Percentiles rank a stretch among this genome's conserved stretches.
Evolutionary conservation across 2,329 filamentous ascomycete genomes (phyloP).

Genomic region (Nigrospora oryzae): DNA sequence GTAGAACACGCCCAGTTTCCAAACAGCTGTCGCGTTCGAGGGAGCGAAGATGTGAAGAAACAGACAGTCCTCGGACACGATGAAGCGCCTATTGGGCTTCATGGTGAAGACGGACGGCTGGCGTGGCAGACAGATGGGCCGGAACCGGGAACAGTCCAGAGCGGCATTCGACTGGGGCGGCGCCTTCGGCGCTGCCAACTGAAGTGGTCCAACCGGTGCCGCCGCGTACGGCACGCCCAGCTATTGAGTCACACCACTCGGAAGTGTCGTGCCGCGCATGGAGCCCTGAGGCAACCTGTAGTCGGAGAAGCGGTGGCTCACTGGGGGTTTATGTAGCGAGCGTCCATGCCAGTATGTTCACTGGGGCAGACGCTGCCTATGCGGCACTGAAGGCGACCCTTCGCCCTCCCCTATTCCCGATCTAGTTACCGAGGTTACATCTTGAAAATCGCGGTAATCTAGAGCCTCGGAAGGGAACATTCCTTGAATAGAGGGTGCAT

Average conservation of each 20-base stretch:
- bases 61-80: slow-evolving; percentile 52
- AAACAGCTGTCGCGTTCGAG: slow-evolving; percentile 31
- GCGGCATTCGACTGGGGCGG: neutral
- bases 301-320: too few species aligned
- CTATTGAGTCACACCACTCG: slow-evolving; percentile 2
- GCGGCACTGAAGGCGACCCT: too few species aligned
- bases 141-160: slow-evolving; percentile 1
- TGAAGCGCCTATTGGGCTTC: slow-evolving; percentile 1
- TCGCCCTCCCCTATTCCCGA: too few species aligned
- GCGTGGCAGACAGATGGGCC: slow-evolving; percentile 2
- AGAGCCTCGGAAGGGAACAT: too few species aligned
- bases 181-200: slow-evolving; percentile 2
- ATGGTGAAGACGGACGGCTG: slow-evolving; percentile 1
- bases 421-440: too few species aligned
- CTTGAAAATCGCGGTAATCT: too few species aligned
- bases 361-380: too few species aligned
- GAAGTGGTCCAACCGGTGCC: neutral
- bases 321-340: too few species aligned
- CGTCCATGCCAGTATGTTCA: too few species aligned
- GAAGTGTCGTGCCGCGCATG: neutral
- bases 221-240: slow-evolving; percentile 4
- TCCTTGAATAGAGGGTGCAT: too few species aligned
- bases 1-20: slow-evolving; percentile 51
- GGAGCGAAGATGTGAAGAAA: slow-evolving; percentile 56
- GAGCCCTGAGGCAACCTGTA: neutral